Base-by-base conservation (phyloP, 306 rosid species). In the Quercus dentata region DNA sequence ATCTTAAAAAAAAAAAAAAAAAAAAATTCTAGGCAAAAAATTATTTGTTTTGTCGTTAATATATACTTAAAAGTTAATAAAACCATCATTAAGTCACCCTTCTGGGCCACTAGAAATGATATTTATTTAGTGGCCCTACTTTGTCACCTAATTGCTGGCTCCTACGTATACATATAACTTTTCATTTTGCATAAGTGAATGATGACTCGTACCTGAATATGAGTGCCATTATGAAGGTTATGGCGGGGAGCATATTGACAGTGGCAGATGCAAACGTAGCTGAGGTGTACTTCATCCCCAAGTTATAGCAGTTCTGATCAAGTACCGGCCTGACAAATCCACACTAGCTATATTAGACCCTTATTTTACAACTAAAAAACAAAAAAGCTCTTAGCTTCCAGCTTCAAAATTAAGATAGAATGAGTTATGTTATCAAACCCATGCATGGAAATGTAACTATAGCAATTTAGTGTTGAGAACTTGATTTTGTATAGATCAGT, bases 221-320 rank as follows among this genome's bases (percentile, higher is more conserved):
- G 86, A 93, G 86, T 58, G 99, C 99, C 98, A 96, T 84, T 18
- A 91, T 25, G 82, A 96, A 96, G 74, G 99, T 96, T 6, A 96
- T 83, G 71, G 99, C 99, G 2, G 99, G 99, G 55, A 96, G 94
- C 71, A 93, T 85, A 62, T 96, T 96, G 70, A 91, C 78, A 3
- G 79, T 79, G 62, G 97, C 97, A 5, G 99, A 88, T 54, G 97
- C 89, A 85, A 91, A 96, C 56, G 99, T 96, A 82, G 99, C 97
- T 30, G 99, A 89, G 67, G 99, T 93, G 86, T 74, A 57, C 83
- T 93, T 88, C 97, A 96, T 89, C 8, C 99, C 99, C 94, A 96
- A 64, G 83, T 89, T 89, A 86, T 93, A 96, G 54, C 92, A 72
- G 76, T 96, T 96, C 80, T 96, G 99, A 83, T 96, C 99, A 14